Base-by-base conservation (phyloP, 805 yeast genomes). In the Starmerella sp. region DNA sequence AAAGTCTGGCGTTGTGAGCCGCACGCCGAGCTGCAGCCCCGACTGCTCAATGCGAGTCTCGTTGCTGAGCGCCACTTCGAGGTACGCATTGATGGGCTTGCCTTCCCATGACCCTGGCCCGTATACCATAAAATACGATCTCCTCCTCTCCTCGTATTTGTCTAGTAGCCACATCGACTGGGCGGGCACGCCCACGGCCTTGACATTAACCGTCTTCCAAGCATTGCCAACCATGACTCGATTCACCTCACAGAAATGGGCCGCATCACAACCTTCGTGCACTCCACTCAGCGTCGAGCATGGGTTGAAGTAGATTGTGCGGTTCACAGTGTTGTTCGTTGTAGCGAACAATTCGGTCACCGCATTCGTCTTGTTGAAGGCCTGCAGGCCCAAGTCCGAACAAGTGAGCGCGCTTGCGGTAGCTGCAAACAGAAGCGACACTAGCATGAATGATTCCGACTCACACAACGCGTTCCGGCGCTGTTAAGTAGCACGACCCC, bases 201-300 rank as follows among this genome's bases (percentile, higher is more conserved):
- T 46, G 32, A 46, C 17, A n/a, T 41, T 31, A 5, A 17, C 9
- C 9, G 41, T 36, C 5, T 14, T 41, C 50, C 41, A 36, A 30
- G 68, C 65, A n/a, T 76, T 77, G 14, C 82, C 81, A 29, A 82
- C 59, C 13, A 70, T 65, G 5, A 86, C 75, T 10, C 71, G 64
- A 17, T 84, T 81, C n/a, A 84, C 64, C 2, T 95, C 96, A 68
- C 97, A 90, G 7, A 89, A 66, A 60, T 84, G 86, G 0, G 90
- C 78, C 57, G 82, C 81, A 49, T 72, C 71, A 0, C 89, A 83
- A 69, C 96, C 89, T 6, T 74, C 68, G 9, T 66, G 69, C 11
- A 65, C 64, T 15, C 63, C 57, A 29, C 67, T 64, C 14, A 75
- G 65, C 0, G 77, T 69, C 47, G 79, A 81, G 70, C 95, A 86